phyloP scores from a whole-genome alignment of 331 rosid species.

The Prunus yedoensis region DNA sequence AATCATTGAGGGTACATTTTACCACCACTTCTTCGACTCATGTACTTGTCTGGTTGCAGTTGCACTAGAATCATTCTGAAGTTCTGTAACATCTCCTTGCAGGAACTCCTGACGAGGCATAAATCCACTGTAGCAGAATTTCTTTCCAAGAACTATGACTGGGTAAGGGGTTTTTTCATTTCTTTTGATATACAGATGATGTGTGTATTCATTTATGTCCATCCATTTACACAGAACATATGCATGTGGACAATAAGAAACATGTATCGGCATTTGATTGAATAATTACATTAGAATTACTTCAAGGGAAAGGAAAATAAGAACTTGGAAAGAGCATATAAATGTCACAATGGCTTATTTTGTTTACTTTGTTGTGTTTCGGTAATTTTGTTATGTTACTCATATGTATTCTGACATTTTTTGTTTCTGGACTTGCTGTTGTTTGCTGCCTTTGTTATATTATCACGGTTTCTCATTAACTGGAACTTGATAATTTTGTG shows the following conservation, averaged over 20 bases:
- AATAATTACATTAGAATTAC: background rate
- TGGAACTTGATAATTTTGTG: constrained; percentile 15
- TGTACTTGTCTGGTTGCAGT: background rate
- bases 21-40: constrained; percentile 7
- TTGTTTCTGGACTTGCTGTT: background rate
- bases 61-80: constrained; percentile 16
- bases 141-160: constrained; percentile 85
- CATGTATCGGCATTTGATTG: background rate
- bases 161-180: constrained; percentile 53
- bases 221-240: background rate
- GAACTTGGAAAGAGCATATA: background rate
- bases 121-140: constrained; percentile 92
- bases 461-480: constrained; percentile 11
- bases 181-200: background rate
- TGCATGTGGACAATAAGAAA: background rate
- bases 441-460: constrained; percentile 3
- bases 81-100: constrained; percentile 29
- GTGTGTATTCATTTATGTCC: background rate
- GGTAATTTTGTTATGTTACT: background rate
- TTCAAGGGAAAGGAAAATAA: background rate
- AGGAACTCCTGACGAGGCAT: constrained; percentile 98
- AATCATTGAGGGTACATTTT: background rate
- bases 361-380: background rate
- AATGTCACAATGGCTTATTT: background rate
- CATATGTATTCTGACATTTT: background rate